phyloP scores from a whole-genome alignment of 208 protist genomes.

The Naegleria lovaniensis region DNA sequence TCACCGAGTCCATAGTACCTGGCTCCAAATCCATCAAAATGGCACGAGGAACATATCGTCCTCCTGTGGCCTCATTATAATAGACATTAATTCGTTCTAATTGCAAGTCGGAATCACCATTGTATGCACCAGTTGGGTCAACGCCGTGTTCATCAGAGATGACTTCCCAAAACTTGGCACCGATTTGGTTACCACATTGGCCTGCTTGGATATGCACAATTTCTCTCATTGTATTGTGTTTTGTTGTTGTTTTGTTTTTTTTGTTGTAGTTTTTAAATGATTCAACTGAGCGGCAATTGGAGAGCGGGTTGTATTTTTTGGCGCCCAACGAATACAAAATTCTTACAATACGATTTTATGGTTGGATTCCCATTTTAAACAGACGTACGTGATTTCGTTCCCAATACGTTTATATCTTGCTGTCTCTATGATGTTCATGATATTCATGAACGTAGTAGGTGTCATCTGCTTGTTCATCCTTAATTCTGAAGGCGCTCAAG shows the following conservation, averaged over 20 bases:
- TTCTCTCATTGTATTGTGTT: slow-evolving; percentile 69
- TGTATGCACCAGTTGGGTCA: slow-evolving; percentile 85
- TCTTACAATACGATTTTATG: too few species aligned
- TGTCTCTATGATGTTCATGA: too few species aligned
- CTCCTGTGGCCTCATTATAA: slow-evolving; percentile 83
- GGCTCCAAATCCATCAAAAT: slow-evolving; percentile 67
- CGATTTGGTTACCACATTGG: slow-evolving; percentile 93
- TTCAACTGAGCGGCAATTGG: neutral
- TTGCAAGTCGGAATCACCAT: slow-evolving; percentile 83
- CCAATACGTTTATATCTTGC: too few species aligned
- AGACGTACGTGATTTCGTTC: too few species aligned
- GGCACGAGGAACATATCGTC: slow-evolving; percentile 33
- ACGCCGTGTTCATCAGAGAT: slow-evolving; percentile 49
- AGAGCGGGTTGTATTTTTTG: too few species aligned
- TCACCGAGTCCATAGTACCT: slow-evolving; percentile 94
- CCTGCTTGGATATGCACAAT: slow-evolving; percentile 89
- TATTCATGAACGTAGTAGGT: too few species aligned
- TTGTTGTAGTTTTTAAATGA: neutral
- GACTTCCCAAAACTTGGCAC: slow-evolving; percentile 50
- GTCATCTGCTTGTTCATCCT: neutral
- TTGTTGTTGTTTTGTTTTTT: neutral
- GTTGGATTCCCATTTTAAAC: too few species aligned
- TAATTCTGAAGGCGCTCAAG: neutral
- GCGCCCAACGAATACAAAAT: too few species aligned
- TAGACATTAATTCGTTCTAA: slow-evolving; percentile 95